Conservation (phyloP, 164 flowering plant genomes). For the Aristolochia fimbriata region DNA sequence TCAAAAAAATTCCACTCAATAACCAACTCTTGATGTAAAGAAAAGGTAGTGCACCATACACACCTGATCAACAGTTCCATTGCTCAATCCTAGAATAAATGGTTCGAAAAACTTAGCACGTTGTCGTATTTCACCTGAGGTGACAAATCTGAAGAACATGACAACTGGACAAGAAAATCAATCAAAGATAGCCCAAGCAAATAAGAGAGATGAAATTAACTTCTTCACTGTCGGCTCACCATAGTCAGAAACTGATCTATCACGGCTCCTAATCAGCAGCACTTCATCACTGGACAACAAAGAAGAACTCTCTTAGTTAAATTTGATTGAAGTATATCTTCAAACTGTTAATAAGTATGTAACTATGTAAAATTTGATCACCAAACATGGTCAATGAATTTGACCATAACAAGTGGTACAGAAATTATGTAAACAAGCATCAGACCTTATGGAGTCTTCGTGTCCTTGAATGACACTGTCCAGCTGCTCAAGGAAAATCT, state of each 20-base stretch:
- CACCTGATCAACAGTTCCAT: slow-evolving; percentile 85
- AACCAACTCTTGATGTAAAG: neutral
- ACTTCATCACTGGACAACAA: slow-evolving; percentile 58
- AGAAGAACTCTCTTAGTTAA: slow-evolving; percentile 6
- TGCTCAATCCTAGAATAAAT: slow-evolving; percentile 74
- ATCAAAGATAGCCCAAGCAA: slow-evolving; percentile 18
- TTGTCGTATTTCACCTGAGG: slow-evolving; percentile 80
- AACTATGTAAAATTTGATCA: neutral
- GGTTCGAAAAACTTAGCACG: slow-evolving; percentile 93
- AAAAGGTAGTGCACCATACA: neutral
- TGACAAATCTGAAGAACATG: slow-evolving; percentile 97
- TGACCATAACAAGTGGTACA: neutral
- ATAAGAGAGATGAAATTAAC: neutral
- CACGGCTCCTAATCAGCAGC: slow-evolving; percentile 63
- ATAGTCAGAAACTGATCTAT: slow-evolving; percentile 82
- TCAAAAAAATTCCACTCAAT: neutral
- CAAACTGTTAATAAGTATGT: neutral
- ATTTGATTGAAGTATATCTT: neutral
- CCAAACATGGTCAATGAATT: neutral
- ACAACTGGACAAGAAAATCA: slow-evolving; percentile 47
- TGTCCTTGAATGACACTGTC: slow-evolving; percentile 64
- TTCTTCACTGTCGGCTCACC: slow-evolving; percentile 34
- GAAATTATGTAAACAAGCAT: neutral
- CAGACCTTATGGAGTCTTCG: slow-evolving; percentile 65
- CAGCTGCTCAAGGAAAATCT: slow-evolving; percentile 90